Evolutionary conservation across 306 rosid species (phyloP).

Genomic region (Lathyrus aphaca): DNA sequence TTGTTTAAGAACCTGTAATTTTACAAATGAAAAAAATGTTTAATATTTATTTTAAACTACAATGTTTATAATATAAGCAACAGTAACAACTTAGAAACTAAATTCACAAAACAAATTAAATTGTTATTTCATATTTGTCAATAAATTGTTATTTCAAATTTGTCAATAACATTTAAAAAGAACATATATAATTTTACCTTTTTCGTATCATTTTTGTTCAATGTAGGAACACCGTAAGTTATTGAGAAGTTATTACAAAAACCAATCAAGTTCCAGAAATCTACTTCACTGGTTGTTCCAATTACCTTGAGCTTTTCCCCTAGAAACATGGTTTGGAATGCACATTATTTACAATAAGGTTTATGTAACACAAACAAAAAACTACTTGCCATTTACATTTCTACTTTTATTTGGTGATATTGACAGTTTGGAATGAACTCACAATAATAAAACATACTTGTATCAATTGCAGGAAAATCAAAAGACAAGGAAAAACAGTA

Average conservation of each 20-base stretch:
- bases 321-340: conserved; percentile 42
- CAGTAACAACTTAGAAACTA: conserved; percentile 4
- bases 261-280: conserved; percentile 82
- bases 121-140: too few species aligned
- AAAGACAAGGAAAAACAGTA: conserved; percentile 37
- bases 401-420: conserved; percentile 31
- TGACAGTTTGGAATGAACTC: conserved; percentile 36
- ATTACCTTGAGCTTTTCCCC: conserved; percentile 95
- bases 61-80: conserved; percentile 2
- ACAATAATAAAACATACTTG: conserved; percentile 29
- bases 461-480: conserved; percentile 26
- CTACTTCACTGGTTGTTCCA: conserved; percentile 92
- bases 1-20: conserved; percentile 72
- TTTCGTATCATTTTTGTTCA: conserved; percentile 70
- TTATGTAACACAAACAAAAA: conserved; percentile 25
- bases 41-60: conserved; percentile 21
- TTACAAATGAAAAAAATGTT: conserved; percentile 28
- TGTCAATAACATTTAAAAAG: conserved; percentile 23
- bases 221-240: conserved; percentile 76
- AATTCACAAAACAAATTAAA: conserved; percentile 26
- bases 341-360: conserved; percentile 19
- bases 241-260: conserved; percentile 75
- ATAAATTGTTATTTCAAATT: conserved; percentile 12
- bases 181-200: conserved; percentile 56
- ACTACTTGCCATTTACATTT: neutral